Percentiles rank a stretch among this genome's conserved stretches.
Evolutionary conservation across 768 basidiomycete species (phyloP).

Genomic region (Hypholoma fasciculare): DNA sequence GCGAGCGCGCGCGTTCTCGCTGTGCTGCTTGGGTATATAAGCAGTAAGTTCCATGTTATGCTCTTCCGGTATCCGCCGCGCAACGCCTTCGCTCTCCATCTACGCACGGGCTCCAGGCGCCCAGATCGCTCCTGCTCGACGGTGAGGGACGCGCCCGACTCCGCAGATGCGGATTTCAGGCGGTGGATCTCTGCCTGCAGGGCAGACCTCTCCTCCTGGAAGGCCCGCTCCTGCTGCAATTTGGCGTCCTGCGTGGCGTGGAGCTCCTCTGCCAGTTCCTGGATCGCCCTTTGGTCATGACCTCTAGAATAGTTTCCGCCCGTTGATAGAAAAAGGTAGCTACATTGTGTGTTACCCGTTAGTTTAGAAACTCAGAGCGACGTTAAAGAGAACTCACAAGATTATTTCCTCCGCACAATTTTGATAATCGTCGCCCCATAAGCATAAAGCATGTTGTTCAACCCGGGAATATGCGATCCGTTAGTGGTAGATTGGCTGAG

Average conservation of each 20-base stretch:
- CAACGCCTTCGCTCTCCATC: conserved; percentile 61
- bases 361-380: neutral
- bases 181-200: conserved; percentile 58
- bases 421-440: conserved; percentile 92
- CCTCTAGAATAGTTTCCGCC: conserved; percentile 77
- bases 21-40: conserved; percentile 56
- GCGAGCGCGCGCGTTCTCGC: conserved; percentile 57
- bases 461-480: no score
- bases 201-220: conserved; percentile 72
- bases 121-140: conserved; percentile 55
- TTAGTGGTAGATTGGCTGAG: no score
- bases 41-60: conserved; percentile 56
- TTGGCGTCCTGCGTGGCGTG: conserved; percentile 58
- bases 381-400: conserved; percentile 50
- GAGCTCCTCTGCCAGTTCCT: conserved; percentile 77
- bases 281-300: conserved; percentile 65
- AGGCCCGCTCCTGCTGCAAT: conserved; percentile 70
- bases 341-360: conserved; percentile 24
- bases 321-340: conserved; percentile 81
- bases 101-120: conserved; percentile 60
- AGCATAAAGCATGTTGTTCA: conserved; percentile 89
- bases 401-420: conserved; percentile 88
- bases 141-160: conserved; percentile 34
- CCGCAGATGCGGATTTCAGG: conserved; percentile 46
- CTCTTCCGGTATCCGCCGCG: conserved; percentile 63